Base-by-base conservation (phyloP, 805 yeast species). In the Hanseniaspora pseudoguilliermondii region DNA sequence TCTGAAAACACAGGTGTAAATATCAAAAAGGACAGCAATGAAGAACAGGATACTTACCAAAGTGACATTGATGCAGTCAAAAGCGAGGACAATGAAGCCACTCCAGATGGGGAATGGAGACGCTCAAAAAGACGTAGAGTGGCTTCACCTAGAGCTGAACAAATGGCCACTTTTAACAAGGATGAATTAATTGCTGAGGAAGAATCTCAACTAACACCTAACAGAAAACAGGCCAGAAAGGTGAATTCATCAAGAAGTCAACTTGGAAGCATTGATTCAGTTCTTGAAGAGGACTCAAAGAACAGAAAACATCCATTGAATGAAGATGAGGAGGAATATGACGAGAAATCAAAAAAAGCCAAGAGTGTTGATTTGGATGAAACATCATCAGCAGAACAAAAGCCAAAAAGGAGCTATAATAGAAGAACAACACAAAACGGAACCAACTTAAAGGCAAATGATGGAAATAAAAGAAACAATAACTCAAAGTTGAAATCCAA, bases 1-100 rank as follows among this genome's bases (percentile, higher is more conserved):
- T 56, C 36, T 44, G 60, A 50, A 16, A 48, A 44, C 42, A 57
- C 57, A 43, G 60, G 54, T 39, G 48, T 23, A 41, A 48, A 58
- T 50, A 57, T 55, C 47, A 44, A 56, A 42, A 13, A 16, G 40
- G 47, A n/a, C 53, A 54, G 20, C 4, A 39, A 18, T 21, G 56
- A 59, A 21, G 55, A 46, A 10, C 57, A 56, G 13, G 61, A 44
- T 2, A 18, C 13, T 9, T 6, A 40, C 5, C 44, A 40, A 40
- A 40, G 29, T 11, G 44, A 40, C 20, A 4, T 21, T 5, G 44
- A 40, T 20, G 44, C 44, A n/a, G 39, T 43, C 13, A 32, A 38
- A 18, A 54, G 47, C 18, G 49, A 51, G 47, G 39, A 43, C n/a
- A 46, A 49, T 21, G 46, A 57, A 23, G 50, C 52, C 38, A 43